A percentile compares a stretch with the other conserved stretches of the same genome.
Conservation (phyloP, 306 rosid genomes). For the Vigna mungo region DNA sequence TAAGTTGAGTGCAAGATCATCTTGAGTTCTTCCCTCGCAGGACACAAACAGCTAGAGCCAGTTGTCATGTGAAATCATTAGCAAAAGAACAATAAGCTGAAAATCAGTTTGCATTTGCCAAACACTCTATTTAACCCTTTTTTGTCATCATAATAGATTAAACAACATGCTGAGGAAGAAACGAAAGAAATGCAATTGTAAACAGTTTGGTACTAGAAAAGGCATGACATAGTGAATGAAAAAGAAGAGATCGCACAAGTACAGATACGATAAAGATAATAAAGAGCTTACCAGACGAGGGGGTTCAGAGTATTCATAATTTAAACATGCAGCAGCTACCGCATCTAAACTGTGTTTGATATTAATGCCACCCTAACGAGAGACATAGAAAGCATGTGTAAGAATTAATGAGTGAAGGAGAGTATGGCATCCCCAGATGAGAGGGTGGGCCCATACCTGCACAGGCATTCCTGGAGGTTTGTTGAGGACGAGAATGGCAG, state of each 20-base stretch:
- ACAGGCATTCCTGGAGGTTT: conserved; percentile 97
- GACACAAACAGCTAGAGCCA: not conserved
- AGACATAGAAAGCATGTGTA: conserved; percentile 34
- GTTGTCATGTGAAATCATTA: not conserved
- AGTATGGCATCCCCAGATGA: not conserved
- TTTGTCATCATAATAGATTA: too few relatives aligned
- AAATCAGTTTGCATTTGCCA: not conserved
- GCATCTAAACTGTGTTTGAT: conserved; percentile 81
- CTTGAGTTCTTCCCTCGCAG: not conserved
- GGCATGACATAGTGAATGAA: not conserved
- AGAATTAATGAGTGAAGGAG: conserved; percentile 1
- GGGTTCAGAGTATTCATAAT: conserved; percentile 67
- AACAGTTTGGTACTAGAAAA: too few relatives aligned
- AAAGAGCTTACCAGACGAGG: conserved; percentile 81
- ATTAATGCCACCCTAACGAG: conserved; percentile 80
- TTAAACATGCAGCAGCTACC: conserved; percentile 76
- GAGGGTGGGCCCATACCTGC: conserved; percentile 18
- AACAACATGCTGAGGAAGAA: not conserved
- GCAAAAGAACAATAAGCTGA: not conserved
- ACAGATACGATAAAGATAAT: not conserved
- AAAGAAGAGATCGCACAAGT: not conserved
- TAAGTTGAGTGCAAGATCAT: not conserved
- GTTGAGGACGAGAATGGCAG: conserved; percentile 74
- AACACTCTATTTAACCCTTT: not conserved
- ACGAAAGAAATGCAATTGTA: too few relatives aligned